These are phyloP conservation scores for Trichosanthes truncata DNA, from an alignment of 306 rosid species.

Conservation along the genomic window DNA sequence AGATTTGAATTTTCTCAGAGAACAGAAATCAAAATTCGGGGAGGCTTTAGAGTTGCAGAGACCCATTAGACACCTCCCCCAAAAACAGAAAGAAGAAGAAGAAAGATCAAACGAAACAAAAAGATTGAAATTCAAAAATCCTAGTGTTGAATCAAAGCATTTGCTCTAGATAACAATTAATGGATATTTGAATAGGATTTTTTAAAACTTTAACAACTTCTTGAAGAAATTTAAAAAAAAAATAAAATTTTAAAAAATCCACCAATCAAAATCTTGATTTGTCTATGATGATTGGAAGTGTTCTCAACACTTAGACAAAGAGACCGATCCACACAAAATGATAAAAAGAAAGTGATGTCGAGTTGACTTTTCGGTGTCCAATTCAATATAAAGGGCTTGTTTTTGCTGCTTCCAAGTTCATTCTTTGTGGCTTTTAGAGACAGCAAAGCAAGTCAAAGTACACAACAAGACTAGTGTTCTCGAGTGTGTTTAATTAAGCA, in stretches of 20 bases:
- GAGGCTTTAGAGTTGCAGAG: slow-evolving; percentile 69
- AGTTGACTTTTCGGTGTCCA: slow-evolving; percentile 7
- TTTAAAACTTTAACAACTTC: not conserved
- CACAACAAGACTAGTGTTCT: too few relatives aligned
- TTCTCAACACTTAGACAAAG: slow-evolving; percentile 2
- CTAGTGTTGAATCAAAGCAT: not conserved
- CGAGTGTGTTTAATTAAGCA: too few relatives aligned
- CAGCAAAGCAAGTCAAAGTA: too few relatives aligned
- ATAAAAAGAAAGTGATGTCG: slow-evolving; percentile 7
- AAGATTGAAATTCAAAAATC: slow-evolving; percentile 21
- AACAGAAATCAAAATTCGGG: slow-evolving; percentile 18
- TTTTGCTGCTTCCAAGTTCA: too few relatives aligned
- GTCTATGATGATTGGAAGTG: slow-evolving; percentile 15
- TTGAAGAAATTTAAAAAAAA: not conserved
- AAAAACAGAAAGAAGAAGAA: slow-evolving; percentile 15
- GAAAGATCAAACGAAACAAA: not conserved
- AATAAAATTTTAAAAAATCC: not conserved
- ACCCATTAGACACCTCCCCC: slow-evolving; percentile 45
- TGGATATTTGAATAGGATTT: not conserved
- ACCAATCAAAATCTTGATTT: slow-evolving; percentile 10
- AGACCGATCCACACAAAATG: slow-evolving; percentile 9
- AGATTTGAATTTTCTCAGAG: slow-evolving; percentile 25
- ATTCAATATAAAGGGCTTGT: too few relatives aligned
- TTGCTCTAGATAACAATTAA: not conserved
- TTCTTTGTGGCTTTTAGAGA: too few relatives aligned